phyloP scores from a whole-genome alignment of 2,329 filamentous ascomycete genomes.

The Fusarium abutilonis region DNA sequence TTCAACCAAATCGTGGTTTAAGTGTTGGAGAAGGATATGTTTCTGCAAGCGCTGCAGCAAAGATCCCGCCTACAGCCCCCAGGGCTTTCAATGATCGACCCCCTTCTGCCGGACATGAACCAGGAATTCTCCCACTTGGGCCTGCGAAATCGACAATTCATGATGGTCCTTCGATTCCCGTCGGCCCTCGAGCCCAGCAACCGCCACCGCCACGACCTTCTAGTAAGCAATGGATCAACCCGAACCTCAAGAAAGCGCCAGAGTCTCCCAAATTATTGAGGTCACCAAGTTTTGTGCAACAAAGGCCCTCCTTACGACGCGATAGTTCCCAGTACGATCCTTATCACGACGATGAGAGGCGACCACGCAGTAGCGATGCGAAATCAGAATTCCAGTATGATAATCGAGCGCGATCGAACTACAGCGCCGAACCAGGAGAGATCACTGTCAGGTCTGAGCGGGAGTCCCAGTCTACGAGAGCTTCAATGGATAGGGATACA shows the following conservation, averaged over 20 bases:
- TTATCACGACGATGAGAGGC: constrained; percentile 54
- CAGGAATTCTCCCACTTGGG: constrained; percentile 51
- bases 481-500: constrained; percentile 41
- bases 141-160: constrained; percentile 54
- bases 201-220: constrained; percentile 58
- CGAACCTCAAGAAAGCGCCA: constrained; percentile 60
- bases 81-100: constrained; percentile 63
- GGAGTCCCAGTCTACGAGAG: constrained; percentile 50
- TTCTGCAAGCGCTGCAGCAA: constrained; percentile 51
- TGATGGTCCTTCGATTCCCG: constrained; percentile 60
- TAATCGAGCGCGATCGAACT: constrained; percentile 52
- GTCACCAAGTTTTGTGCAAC: constrained; percentile 60
- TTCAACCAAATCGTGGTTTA: constrained; percentile 57
- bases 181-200: constrained; percentile 64
- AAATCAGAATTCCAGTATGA: constrained; percentile 57
- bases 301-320: constrained; percentile 51
- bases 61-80: constrained; percentile 64
- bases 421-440: constrained; percentile 60
- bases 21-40: constrained; percentile 48
- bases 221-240: constrained; percentile 70
- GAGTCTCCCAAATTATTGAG: constrained; percentile 63
- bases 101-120: constrained; percentile 54
- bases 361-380: constrained; percentile 64
- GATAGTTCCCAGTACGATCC: constrained; percentile 52
- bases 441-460: constrained; percentile 55